A percentile compares a stretch with the other conserved stretches of the same genome.
phyloP scores from a whole-genome alignment of 2,329 filamentous ascomycete species.

The Penicillium italicum region DNA sequence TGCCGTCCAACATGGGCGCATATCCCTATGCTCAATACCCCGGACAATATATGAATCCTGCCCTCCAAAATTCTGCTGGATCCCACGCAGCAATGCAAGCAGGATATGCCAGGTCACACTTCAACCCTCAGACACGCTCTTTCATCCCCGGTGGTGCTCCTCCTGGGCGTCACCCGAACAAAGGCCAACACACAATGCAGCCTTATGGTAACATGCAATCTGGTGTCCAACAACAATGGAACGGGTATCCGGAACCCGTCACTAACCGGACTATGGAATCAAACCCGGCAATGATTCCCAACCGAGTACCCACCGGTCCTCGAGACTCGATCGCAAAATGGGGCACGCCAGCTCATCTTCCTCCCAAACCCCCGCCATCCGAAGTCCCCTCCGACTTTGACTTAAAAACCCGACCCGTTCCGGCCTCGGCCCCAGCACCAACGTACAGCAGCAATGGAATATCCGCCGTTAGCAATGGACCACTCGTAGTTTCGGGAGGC shows the following conservation, averaged over 20 bases:
- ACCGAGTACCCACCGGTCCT: constrained; percentile 21
- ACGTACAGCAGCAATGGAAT: constrained; percentile 24
- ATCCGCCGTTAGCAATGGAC: constrained; percentile 30
- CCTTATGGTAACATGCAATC: constrained; percentile 26
- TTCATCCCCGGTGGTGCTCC: constrained; percentile 67
- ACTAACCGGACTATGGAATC: constrained; percentile 24
- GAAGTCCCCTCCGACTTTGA: constrained; percentile 44
- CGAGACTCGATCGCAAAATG: constrained; percentile 48
- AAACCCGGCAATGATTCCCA: constrained; percentile 12
- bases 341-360: constrained; percentile 50
- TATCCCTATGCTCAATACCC: constrained; percentile 81
- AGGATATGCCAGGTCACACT: constrained; percentile 77
- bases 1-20: constrained; percentile 49
- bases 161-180: constrained; percentile 33
- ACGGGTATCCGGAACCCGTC: constrained; percentile 23
- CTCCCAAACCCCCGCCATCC: constrained; percentile 50
- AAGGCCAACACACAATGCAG: constrained; percentile 30
- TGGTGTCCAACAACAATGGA: constrained; percentile 29
- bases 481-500: constrained; percentile 41
- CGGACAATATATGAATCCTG: constrained; percentile 52
- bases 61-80: constrained; percentile 67
- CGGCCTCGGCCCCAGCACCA: constrained; percentile 19
- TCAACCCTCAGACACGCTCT: constrained; percentile 91
- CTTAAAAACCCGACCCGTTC: constrained; percentile 32
- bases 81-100: constrained; percentile 82